Base-by-base conservation (phyloP, 2,329 filamentous ascomycete genomes). In the Fonsecaea pedrosoi region DNA sequence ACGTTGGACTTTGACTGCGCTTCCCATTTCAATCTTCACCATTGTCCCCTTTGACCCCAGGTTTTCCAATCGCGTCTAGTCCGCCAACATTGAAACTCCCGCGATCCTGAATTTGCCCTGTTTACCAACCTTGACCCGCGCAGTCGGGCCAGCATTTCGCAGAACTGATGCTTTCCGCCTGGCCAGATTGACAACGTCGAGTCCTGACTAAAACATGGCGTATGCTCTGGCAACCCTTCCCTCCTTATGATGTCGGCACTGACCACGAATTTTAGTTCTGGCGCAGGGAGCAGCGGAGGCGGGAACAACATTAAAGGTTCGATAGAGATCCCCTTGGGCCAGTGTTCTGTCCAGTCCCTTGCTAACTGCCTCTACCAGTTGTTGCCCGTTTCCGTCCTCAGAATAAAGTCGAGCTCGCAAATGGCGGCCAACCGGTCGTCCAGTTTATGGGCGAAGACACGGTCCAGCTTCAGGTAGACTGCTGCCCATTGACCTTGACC, bases 311-410 rank as follows among this genome's bases (percentile, higher is more conserved):
- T 84, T 72, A 84, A 82, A 79, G 83, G 84, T 86, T 80, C 76
- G 76, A 72, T 32, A 32, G 30, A 32, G 25, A 38, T 58, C 12
- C 18, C 12, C 54, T 37, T 2, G 6, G 15, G 10, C 18, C 15
- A 18, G 40, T 8, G 5, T 34, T 13, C 38, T 4, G 18, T 21
- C n/a, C 50, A 13, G 2, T 63, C 61, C 59, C n/a, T 55, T 66
- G 60, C 62, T 63, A 34, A 80, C 76, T 37, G 73, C n/a, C 13
- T 35, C 55, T 30, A 30, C 18, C 42, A 92, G 95, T 99, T 79
- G 94, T 99, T 79, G 94, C 94, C 84, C 92, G 95, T 77, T 99
- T 99, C 83, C 89, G 95, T 78, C 95, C 95, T 75, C 94, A 97
- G 82, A 99, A 99, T 85, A 92, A 92, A 83, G 82, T 95, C 80